Base-by-base conservation (phyloP, 768 basidiomycete genomes). In the Neoboletus magnificus region DNA sequence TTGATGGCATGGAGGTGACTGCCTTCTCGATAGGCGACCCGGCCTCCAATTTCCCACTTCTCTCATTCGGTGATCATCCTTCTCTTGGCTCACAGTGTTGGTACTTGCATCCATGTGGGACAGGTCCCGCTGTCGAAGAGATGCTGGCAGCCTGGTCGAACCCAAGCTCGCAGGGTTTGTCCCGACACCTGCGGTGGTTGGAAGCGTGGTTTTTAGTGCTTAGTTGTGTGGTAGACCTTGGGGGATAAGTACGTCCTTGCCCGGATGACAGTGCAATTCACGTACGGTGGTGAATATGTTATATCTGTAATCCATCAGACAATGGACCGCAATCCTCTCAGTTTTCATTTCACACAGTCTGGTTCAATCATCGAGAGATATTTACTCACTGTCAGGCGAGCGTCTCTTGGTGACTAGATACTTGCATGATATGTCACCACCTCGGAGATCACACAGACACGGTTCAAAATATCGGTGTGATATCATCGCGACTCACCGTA, bases 91-190 rank as follows among this genome's bases (percentile, higher is more conserved):
- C 75, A 3, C 85, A 86, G 10, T 85, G 83, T 52, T 96, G 91
- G 91, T 91, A 86, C 64, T 74, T 96, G 37, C 93, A 96, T 67
- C 93, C 93, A 11, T 96, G 93, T 67, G 85, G 90, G 68, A 89
- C 86, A 4, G 77, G 78, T 11, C 71, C 70, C 33, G 82, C 84
- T 1, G 82, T 96, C 1, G 73, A 74, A 23, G 93, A 95, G 71
- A 73, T 96, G 22, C 67, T 93, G 71, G 61, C 64, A 22, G 87
- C 84, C 57, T 42, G 55, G 68, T 50, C 55, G 16, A 56, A 53
- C 16, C 44, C 15, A 20, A 35, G 36, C 16, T 32, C 39, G 36
- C 30, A 53, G 20, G 56, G 47, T 25, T 43, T 76, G 12, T 66
- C 62, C 27, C 45, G 45, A 42, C 48, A 49, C 3, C 30, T 57